Percentiles rank a stretch among this genome's conserved stretches.
phyloP scores from a whole-genome alignment of 352 stramenopile genomes.

The Globisporangium ultimum region DNA sequence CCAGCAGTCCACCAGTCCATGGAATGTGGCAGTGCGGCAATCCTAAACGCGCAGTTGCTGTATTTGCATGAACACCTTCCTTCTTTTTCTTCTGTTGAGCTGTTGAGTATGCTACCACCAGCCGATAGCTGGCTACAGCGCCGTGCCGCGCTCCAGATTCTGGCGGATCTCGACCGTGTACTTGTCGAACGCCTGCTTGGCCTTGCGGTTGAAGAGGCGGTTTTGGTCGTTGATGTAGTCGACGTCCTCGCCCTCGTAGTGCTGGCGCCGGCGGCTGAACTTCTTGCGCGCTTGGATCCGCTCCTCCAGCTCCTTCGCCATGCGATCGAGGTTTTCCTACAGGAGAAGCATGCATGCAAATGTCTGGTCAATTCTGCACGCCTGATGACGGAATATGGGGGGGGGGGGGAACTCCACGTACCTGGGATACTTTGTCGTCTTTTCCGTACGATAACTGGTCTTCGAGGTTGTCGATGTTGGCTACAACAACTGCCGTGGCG shows the following conservation, averaged over 20 bases:
- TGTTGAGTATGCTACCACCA: too few species aligned
- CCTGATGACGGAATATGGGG: slow-evolving; percentile 1
- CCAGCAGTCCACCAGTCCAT: background rate
- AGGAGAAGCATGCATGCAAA: background rate
- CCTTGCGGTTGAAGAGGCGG: slow-evolving; percentile 97
- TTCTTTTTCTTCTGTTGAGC: too few species aligned
- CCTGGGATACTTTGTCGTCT: slow-evolving; percentile 43
- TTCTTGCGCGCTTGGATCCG: slow-evolving; percentile 72
- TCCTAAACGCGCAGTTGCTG: too few species aligned
- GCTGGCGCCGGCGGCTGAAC: slow-evolving; percentile 70
- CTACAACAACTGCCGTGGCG: slow-evolving; percentile 11
- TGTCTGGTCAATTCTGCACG: background rate
- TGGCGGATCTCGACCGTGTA: slow-evolving; percentile 98
- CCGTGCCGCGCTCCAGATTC: slow-evolving; percentile 97
- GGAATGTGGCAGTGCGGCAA: too few species aligned
- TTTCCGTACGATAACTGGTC: slow-evolving; percentile 71
- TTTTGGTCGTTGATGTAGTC: slow-evolving; percentile 99
- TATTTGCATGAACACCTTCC: too few species aligned
- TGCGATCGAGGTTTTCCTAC: slow-evolving; percentile 65
- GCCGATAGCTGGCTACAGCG: slow-evolving; percentile 65
- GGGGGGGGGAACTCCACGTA: slow-evolving; percentile 30
- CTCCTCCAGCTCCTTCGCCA: slow-evolving; percentile 69
- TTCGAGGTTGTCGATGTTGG: slow-evolving; percentile 23
- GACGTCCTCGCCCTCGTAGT: slow-evolving; percentile 90
- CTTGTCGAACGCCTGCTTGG: slow-evolving; percentile 95